Conservation (phyloP, 306 rosid genomes). For the Ormosia semicastrata region DNA sequence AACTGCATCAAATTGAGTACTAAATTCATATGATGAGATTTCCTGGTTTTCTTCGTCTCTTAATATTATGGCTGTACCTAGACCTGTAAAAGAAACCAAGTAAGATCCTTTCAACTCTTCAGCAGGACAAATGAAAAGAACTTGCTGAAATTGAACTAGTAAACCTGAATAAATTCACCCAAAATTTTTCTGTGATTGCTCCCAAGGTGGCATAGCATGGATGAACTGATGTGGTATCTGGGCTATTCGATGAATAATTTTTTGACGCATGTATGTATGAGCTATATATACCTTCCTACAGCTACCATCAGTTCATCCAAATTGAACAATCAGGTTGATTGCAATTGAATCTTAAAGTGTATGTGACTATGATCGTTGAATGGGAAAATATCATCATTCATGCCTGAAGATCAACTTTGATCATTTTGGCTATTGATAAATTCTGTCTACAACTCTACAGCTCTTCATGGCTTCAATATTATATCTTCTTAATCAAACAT, state of each 20-base stretch:
- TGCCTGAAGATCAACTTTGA: background rate
- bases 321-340: background rate
- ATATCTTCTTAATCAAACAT: background rate
- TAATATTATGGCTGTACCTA: constrained; percentile 37
- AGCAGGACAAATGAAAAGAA: background rate
- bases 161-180: background rate
- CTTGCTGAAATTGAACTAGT: background rate
- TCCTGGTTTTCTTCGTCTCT: constrained; percentile 44
- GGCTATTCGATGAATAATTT: background rate
- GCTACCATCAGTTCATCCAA: background rate
- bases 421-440: background rate
- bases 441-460: background rate
- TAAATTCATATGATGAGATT: constrained; percentile 44
- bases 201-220: constrained; percentile 4
- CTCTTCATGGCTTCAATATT: background rate
- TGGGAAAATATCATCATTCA: background rate
- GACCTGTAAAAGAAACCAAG: constrained; percentile 57
- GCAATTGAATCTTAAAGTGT: background rate
- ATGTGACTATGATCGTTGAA: background rate
- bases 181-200: background rate
- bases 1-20: constrained; percentile 47
- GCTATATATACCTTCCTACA: background rate
- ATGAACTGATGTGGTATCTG: background rate
- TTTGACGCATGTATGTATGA: background rate
- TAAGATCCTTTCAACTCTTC: constrained; percentile 5